Base-by-base conservation (phyloP, 176 grass and related monocot species). In the Thinopyrum elongatum region DNA sequence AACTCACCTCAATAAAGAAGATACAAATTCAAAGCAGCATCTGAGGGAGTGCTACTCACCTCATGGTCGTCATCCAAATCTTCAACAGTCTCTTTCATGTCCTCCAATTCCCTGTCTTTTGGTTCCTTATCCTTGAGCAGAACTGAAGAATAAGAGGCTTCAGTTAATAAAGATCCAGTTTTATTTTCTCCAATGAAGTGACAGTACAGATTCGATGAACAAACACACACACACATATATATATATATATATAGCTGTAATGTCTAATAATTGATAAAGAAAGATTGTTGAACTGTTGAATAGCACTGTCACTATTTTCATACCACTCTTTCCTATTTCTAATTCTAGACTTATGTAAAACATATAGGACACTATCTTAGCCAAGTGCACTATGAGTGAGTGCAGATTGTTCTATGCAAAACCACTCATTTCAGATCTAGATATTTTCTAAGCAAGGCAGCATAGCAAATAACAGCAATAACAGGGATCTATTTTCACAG, bases 11-110 rank as follows among this genome's bases (percentile, higher is more conserved):
- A 70, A 53, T 8, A 46, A 38, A 79, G 49, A 79, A 86, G 63
- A 70, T 86, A 86, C 16, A 86, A 28, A 2, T 86, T 69, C 31
- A 78, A 86, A 30, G 74, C 13, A 73, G 58, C 49, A 79, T 68
- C 65, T 44, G 84, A 79, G 76, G 74, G 64, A 6, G 14, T 58
- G 33, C 4, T 7, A 61, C 84, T 86, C 84, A 86, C 84, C 74
- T 85, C 74, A 84, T 83, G 67, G 66, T 41, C 58, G 13, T 65
- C 12, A 29, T 77, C 62, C 29, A 78, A 78, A 29, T 69, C 74
- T 78, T 78, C 2, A 3, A 16, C 28, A 47, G 65, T 8, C 36
- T 84, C 70, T 65, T 47, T 49, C 58, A 8, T 51, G 23, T 6
- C 83, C 15, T 85, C 46, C 13, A 51, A 38, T 67, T 19, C 7